Evolutionary conservation across 129 eudicot genomes (phyloP), one percentile per base, ranked within the genome.

Genomic region (Mikania micrantha): DNA sequence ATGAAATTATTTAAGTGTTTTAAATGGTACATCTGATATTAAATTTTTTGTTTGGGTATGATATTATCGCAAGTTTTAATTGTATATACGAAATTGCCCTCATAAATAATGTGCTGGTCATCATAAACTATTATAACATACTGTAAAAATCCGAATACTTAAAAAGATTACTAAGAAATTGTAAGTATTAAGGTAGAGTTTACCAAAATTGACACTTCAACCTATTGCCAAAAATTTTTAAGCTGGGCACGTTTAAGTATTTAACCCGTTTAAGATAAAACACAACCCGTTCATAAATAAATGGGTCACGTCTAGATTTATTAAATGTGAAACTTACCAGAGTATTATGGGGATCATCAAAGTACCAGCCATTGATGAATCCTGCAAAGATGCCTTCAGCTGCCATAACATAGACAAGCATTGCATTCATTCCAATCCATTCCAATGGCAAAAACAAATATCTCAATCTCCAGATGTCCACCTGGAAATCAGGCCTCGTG

Each of bases 381-480:
- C 85, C 97, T 59, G 96, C 96, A 64, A 91, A 88, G 69, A 91
- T 91, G 20, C 95, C 96, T 54, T 60, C 94, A n/a, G 96, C 97
- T 53, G 97, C 97, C 96, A 91, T 81, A 31, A 88, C 97, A 66
- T 81, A 91, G 10, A 91, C 95, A 16, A 91, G 87, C 96, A 91
- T 91, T 20, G 97, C 97, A 74, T 91, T 91, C 91, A 85, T 85
- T 21, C 97, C 97, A 31, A 91, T 88, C 97, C 97, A 91, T 75
- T 85, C 88, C 27, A 91, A 77, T 31, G 90, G 87, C 71, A 91
- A 76, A 74, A 91, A 91, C 36, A 69, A 17, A 27, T 42, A 74
- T 47, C 67, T 73, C 62, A 85, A 47, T 9, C 32, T 73, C 84
- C 73, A 82, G n/a, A 88, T 34, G 72, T 91, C 96, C 32, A 91